A percentile compares a stretch with the other conserved stretches of the same genome.
Evolutionary conservation across 108 stramenopile genomes (phyloP).

Genomic region (Mediolabrus comicus): DNA sequence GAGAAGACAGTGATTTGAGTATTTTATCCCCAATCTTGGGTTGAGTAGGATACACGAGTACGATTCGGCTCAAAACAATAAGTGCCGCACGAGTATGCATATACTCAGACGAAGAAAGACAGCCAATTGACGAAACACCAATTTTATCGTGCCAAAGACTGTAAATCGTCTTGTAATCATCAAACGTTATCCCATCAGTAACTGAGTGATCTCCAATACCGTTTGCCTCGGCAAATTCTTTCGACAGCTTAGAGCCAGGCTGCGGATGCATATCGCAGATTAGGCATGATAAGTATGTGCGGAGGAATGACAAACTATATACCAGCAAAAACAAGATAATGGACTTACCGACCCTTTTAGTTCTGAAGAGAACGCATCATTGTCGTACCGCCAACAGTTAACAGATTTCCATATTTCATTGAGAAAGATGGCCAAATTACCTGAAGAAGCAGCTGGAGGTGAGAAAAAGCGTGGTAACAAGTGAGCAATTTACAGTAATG

Average conservation of each 20-base stretch:
- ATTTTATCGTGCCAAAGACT: conserved; percentile 79
- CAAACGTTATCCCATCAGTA: conserved; percentile 41
- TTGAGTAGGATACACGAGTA: conserved; percentile 76
- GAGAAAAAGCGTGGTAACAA: not conserved
- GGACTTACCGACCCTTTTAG: conserved; percentile 52
- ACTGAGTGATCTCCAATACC: conserved; percentile 26
- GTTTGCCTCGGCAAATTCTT: conserved; percentile 31
- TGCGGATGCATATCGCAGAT: not conserved
- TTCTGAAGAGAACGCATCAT: conserved; percentile 68
- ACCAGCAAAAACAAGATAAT: not conserved
- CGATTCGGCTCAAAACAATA: conserved; percentile 73
- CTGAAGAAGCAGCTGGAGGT: not conserved
- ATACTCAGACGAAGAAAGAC: conserved; percentile 78
- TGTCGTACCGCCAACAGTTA: conserved; percentile 81
- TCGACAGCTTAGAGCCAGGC: conserved; percentile 38
- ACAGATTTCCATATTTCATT: conserved; percentile 71
- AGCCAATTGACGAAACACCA: conserved; percentile 63
- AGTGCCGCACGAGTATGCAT: conserved; percentile 82
- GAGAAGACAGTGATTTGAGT: conserved; percentile 51
- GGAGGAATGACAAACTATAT: not conserved
- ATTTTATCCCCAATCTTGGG: conserved; percentile 71
- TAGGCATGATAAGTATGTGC: not conserved
- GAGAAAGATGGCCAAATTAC: conserved; percentile 72
- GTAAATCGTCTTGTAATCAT: conserved; percentile 67
- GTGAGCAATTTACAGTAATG: not conserved